Evolutionary conservation across 805 yeast genomes (phyloP).

Genomic region (Barnettozyma californica): DNA sequence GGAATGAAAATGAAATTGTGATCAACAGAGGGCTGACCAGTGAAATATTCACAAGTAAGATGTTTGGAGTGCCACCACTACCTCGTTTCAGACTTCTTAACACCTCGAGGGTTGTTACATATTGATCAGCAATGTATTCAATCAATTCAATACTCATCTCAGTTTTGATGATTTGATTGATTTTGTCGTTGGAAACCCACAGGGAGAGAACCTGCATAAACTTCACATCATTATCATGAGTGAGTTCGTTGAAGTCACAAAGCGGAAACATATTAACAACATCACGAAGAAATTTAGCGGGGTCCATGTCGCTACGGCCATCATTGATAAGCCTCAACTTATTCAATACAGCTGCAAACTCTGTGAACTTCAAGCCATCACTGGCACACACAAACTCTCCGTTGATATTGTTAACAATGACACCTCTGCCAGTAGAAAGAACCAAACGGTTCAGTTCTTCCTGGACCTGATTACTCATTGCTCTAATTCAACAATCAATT

Average conservation of each 20-base stretch:
- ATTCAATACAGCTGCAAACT: conserved; percentile 10
- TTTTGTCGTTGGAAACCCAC: conserved; percentile 12
- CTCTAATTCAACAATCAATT: neutral
- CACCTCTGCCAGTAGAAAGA: neutral
- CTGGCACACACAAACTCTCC: neutral
- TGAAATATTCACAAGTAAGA: conserved; percentile 12
- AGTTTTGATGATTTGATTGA: conserved; percentile 15
- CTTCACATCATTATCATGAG: neutral
- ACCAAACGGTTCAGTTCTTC: neutral
- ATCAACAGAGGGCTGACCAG: conserved; percentile 23
- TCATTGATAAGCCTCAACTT: conserved; percentile 8
- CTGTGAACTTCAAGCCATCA: neutral
- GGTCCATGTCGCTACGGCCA: conserved; percentile 3
- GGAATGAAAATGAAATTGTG: conserved; percentile 21
- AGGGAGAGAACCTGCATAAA: conserved; percentile 13
- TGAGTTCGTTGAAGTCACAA: conserved; percentile 2
- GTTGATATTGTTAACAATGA: neutral
- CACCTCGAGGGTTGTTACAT: conserved; percentile 12
- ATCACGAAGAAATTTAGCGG: neutral
- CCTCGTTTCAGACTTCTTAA: conserved; percentile 7
- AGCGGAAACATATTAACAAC: neutral
- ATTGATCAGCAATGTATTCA: conserved; percentile 10
- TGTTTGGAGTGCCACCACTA: neutral
- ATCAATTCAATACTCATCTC: conserved; percentile 12
- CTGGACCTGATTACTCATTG: neutral